These are phyloP conservation scores for Colletotrichum lentis DNA, from an alignment of 2,329 filamentous ascomycete species.

Conservation along the genomic window DNA sequence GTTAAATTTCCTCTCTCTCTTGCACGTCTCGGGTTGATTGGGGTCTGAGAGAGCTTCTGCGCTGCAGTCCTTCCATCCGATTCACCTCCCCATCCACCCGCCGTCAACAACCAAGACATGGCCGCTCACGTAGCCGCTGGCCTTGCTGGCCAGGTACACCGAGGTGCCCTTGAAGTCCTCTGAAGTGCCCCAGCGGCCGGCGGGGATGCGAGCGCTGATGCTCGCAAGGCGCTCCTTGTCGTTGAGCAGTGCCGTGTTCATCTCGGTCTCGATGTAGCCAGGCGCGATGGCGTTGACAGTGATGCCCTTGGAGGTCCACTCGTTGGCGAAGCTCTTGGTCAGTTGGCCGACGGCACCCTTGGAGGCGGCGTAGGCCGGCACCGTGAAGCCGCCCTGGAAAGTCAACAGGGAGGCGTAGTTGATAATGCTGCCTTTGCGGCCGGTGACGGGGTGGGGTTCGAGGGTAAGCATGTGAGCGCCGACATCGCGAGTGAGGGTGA, in stretches of 20 bases:
- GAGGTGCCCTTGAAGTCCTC: conserved; percentile 89
- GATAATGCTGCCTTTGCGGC: conserved; percentile 76
- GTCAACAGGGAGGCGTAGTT: conserved; percentile 84
- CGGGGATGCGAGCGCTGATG: conserved; percentile 83
- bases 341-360: conserved; percentile 88
- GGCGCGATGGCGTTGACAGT: conserved; percentile 90
- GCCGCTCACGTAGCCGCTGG: conserved; percentile 83
- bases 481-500: conserved; percentile 78
- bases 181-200: conserved; percentile 81
- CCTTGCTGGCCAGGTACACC: conserved; percentile 78
- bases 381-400: conserved; percentile 87
- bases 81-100: conserved; percentile 88
- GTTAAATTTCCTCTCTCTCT: not conserved
- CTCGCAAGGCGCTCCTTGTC: conserved; percentile 74
- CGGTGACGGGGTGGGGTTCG: conserved; percentile 54
- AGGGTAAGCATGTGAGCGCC: conserved; percentile 79
- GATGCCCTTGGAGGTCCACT: conserved; percentile 82
- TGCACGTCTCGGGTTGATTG: not conserved
- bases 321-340: conserved; percentile 85
- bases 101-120: conserved; percentile 87
- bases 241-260: conserved; percentile 84
- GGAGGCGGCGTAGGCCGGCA: conserved; percentile 85
- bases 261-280: conserved; percentile 92
- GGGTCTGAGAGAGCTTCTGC: too few species aligned
- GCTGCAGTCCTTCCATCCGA: not conserved